These are phyloP conservation scores for Myxozyma melibiosi DNA, from an alignment of 805 yeast species.

Conservation along the genomic window DNA sequence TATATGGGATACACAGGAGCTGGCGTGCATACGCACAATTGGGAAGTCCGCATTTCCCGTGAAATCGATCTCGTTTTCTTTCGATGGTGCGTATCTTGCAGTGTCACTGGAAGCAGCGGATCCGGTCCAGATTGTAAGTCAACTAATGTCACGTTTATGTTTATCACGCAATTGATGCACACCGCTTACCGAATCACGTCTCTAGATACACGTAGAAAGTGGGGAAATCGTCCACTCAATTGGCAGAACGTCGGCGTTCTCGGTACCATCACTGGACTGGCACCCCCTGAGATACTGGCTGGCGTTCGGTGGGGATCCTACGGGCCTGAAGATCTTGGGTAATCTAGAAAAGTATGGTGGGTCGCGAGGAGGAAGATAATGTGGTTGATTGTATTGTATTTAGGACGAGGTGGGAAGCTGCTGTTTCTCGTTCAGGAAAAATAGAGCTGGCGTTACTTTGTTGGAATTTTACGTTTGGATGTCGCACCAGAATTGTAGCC, in stretches of 20 bases:
- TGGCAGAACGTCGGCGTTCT: slow-evolving; percentile 24
- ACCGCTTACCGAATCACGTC: neutral
- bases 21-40: slow-evolving; percentile 45
- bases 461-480: no score
- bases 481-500: no score
- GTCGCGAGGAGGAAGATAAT: neutral
- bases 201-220: slow-evolving; percentile 39
- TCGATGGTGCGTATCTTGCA: slow-evolving; percentile 53
- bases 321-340: slow-evolving; percentile 28
- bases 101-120: slow-evolving; percentile 49
- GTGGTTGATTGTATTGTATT: no score
- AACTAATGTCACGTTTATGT: neutral
- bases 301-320: slow-evolving; percentile 40
- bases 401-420: no score
- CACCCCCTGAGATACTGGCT: slow-evolving; percentile 39
- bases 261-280: slow-evolving; percentile 41
- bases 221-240: slow-evolving; percentile 35
- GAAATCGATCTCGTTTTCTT: slow-evolving; percentile 45
- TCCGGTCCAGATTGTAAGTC: slow-evolving; percentile 46
- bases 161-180: neutral
- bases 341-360: slow-evolving; percentile 4
- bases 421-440: no score
- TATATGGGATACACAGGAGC: slow-evolving; percentile 50
- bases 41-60: slow-evolving; percentile 43
- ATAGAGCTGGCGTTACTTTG: no score